Base-by-base conservation (phyloP, 2,329 filamentous ascomycete species). In the Arthrobotrys musiformis region DNA sequence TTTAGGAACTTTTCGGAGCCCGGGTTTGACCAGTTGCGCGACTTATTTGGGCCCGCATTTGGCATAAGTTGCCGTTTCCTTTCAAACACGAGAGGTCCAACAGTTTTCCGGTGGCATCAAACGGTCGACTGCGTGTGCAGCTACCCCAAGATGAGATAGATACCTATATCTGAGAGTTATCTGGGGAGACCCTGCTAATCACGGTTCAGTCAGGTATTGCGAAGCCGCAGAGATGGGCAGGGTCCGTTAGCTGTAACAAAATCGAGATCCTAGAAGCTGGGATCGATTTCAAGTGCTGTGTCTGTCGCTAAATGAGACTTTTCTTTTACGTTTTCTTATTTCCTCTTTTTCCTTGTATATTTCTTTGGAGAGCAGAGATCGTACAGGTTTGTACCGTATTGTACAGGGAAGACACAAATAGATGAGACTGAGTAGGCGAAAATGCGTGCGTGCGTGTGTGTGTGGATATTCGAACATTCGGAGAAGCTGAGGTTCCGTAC, bases 161-260 rank as follows among this genome's bases (percentile, higher is more conserved):
- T 42, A 37, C 11, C 2, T 37, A 44, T 70, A 19, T 40, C 66
- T 42, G 11, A 56, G 33, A 37, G 7, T n/a, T 64, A 42, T 56
- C 73, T 67, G 33, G 73, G 73, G 73, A 77, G 42, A 35, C 73
- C 73, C 66, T 77, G 73, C 44, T 64, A 77, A 64, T 67, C 66
- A 70, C 73, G 73, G 73, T 77, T 77, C 73, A 70, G 40, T 77
- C 73, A 70, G 40, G 4, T 19, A 42, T 50, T 77, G 50, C 42
- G 60, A 77, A 70, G 48, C 73, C 60, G 73, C 52, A 40, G 37
- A 61, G 60, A 70, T 61, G 48, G 22, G 33, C 46, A 67, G 42
- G 58, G 66, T 40, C 37, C 26, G 24, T 28, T n/a, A 35, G 48
- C 33, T 30, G 28, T 28, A 40, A 40, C 52, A 48, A 35, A 35